Evolutionary conservation across 163 green algal genomes (phyloP), one percentile per base, ranked within the genome.

Genomic region (Scenedesmus sp.): DNA sequence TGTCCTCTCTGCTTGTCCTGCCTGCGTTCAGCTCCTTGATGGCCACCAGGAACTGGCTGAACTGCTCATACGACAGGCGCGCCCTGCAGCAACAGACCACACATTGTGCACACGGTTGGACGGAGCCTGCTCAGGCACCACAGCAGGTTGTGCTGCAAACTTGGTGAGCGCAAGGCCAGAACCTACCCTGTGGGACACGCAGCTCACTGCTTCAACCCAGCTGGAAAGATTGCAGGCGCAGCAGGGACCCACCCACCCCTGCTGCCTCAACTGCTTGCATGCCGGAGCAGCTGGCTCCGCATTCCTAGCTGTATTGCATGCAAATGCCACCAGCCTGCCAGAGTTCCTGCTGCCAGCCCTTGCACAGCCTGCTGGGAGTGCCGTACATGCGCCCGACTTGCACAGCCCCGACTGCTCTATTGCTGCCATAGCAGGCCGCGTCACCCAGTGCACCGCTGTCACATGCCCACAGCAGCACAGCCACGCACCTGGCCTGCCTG

Each of bases 21-120:
- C 96, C 96, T 7, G 93, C 94, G 82, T 98, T 98, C 9, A 98
- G 95, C 87, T 98, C 96, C 93, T 98, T 97, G 93, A 98, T 98
- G 72, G 95, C 94, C 76, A 95, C 92, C 72, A 98, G 82, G 89
- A 98, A 98, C 78, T 94, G 76, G 20, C 88, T 93, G 93, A 98
- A 98, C 56, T 95, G 90, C 92, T 97, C 95, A 79, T 96, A 97
- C 3, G 94, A 94, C 73, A 98, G 90, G 0, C 95, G 92, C 42
- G 94, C 91, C 78, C 96, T 95, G 91, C 83, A 83, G 44, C 20
- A 20, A 70, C 56, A 70, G 56, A 85, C 2, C 9, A 65, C 53
- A 65, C 53, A 13, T n/a, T n/a, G n/a, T n/a, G n/a, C n/a, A n/a
- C n/a, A n/a, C n/a, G 49, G 49, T 56, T 56, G 49, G 49, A 20